Base-by-base conservation (phyloP, 139 green algal species). In the Picocystis salinarum region DNA sequence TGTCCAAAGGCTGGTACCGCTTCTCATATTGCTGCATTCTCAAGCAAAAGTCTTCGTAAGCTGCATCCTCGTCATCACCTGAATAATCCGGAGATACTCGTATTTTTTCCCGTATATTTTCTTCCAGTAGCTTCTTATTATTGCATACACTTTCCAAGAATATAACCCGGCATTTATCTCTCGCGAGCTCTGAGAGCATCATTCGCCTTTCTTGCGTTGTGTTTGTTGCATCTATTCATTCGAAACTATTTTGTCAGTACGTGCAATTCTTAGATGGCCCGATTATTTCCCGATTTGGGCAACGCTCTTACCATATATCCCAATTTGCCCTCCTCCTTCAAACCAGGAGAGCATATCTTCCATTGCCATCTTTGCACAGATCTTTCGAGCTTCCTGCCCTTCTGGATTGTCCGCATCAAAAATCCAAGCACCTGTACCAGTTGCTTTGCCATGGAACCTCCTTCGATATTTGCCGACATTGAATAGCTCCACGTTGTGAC, bases 71-170 rank as follows among this genome's bases (percentile, higher is more conserved):
- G 42, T 71, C 51, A 33, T 78, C 55, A 15, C 62, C 61, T n/a
- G 53, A 46, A 56, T 95, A 95, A 61, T 95, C 85, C 2, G 85
- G 79, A 25, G 48, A 75, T 61, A 76, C 83, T 60, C 62, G 50
- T 61, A 82, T 71, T 61, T 95, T 95, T 67, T 89, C 71, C 19
- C 64, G 53, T 58, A 85, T 83, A 57, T 96, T 96, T 33, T 77
- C 53, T 37, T 85, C 64, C 48, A 94, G 63, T 9, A 91, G 68
- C 9, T 66, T 53, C 2, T 47, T 25, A 49, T 94, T 81, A 45
- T 75, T 82, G 68, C 82, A 93, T 45, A 96, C 85, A 47, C 53
- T 86, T 70, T 96, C 85, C 39, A 96, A 79, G 61, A 93, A 93
- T 37, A 94, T 57, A 56, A 85, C 88, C 53, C 78, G 69, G 50